Percentiles rank a stretch among this genome's conserved stretches.
phyloP scores from a whole-genome alignment of 768 basidiomycete species.

The Mycena chlorophos region DNA sequence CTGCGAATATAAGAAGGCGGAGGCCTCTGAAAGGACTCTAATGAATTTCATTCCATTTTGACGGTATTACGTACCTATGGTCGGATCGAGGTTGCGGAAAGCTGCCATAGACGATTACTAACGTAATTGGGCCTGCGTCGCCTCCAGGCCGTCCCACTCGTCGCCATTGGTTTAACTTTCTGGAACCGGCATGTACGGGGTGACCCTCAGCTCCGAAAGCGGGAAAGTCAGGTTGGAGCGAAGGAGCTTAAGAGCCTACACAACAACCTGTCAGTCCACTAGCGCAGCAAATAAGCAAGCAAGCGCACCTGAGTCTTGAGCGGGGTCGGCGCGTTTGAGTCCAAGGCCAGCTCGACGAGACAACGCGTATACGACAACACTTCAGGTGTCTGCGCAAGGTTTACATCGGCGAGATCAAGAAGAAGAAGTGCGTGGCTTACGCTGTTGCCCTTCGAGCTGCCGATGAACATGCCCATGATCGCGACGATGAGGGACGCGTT shows the following conservation, averaged over 20 bases:
- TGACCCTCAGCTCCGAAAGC: slow-evolving; percentile 65
- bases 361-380: slow-evolving; percentile 64
- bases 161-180: slow-evolving; percentile 88
- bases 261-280: slow-evolving; percentile 19
- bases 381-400: neutral
- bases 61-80: too few relatives aligned
- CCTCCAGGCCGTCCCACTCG: slow-evolving; percentile 88
- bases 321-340: slow-evolving; percentile 88
- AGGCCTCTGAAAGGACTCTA: too few relatives aligned
- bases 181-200: slow-evolving; percentile 75
- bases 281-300: neutral
- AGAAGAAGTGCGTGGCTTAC: slow-evolving; percentile 41
- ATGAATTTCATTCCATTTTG: too few relatives aligned
- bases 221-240: slow-evolving; percentile 55
- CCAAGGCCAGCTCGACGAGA: slow-evolving; percentile 82
- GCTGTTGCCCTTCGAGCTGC: slow-evolving; percentile 59
- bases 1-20: too few relatives aligned
- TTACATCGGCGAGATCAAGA: too few relatives aligned
- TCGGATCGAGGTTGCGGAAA: too few relatives aligned
- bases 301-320: slow-evolving; percentile 79
- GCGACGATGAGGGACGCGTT: slow-evolving; percentile 80
- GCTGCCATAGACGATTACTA: too few relatives aligned
- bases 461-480: slow-evolving; percentile 83
- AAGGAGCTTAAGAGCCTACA: slow-evolving; percentile 48
- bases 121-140: too few relatives aligned